Percentiles rank a stretch among this genome's conserved stretches.
Evolutionary conservation across 352 stramenopile species (phyloP).

Genomic region (Pythium utonaiense): DNA sequence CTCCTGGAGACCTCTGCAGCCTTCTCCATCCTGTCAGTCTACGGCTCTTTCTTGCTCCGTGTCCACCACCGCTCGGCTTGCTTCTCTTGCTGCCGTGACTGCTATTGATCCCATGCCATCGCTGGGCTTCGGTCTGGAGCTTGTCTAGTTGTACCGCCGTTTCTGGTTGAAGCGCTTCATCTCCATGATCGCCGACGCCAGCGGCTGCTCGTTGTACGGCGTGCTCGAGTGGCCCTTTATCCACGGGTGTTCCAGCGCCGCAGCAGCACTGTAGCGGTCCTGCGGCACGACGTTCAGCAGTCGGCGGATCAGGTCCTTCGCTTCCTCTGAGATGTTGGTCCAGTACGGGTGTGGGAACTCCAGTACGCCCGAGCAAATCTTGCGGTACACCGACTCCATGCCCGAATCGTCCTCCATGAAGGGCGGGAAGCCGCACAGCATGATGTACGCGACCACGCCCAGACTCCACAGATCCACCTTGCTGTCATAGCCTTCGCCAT

Average conservation of each 20-base stretch:
- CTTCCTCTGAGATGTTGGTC: conserved; percentile 82
- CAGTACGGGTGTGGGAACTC: conserved; percentile 84
- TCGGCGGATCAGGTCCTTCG: conserved; percentile 79
- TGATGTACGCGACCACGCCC: conserved; percentile 86
- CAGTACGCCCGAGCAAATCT: conserved; percentile 76
- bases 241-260: conserved; percentile 79
- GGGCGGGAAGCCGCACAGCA: conserved; percentile 82
- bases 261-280: conserved; percentile 65
- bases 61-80: no score
- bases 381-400: conserved; percentile 80
- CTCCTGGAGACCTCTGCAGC: no score
- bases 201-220: conserved; percentile 73
- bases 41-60: neutral
- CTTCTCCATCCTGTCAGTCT: neutral
- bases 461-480: conserved; percentile 87
- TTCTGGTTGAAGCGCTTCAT: conserved; percentile 91
- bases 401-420: conserved; percentile 81
- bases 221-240: conserved; percentile 66
- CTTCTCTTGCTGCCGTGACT: neutral
- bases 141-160: conserved; percentile 71
- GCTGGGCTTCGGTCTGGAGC: neutral
- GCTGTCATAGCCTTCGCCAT: conserved; percentile 83
- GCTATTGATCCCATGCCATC: no score
- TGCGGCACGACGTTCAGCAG: conserved; percentile 72
- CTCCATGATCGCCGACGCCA: conserved; percentile 79